Evolutionary conservation across 116 monocot species (phyloP), one percentile per base, ranked within the genome.

Genomic region (Dioscorea cayenensis): DNA sequence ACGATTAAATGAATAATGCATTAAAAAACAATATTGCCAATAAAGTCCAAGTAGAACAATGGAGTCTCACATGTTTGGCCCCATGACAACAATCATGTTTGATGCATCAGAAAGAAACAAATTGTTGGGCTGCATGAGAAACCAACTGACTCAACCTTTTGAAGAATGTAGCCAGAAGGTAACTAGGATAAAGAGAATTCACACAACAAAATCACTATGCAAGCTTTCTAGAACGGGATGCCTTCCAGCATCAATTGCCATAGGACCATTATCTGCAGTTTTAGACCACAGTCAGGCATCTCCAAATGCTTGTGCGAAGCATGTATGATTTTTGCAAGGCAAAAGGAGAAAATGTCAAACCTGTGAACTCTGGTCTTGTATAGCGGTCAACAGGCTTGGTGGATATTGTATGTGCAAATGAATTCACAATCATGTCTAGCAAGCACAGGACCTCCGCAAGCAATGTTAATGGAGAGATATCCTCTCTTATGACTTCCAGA

Each of bases 21-120:
- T 55, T 55, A 4, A 52, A 52, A 69, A 20, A 32, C 32, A 3
- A 3, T 8, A 62, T n/a, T 60, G 14, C 7, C 36, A 0, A 66
- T 37, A 36, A 6, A 6, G 18, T 66, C 19, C 36, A 19, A 22
- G 22, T 18, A 11, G 23, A 62, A 62, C 18, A n/a, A 64, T 64
- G 38, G 49, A 58, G 11, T 72, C 66, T 83, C 70, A 99, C 99
- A 99, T 99, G 80, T 99, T 99, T 85, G 94, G 99, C 11, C 99
- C 99, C 83, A 84, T 99, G 67, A 99, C 85, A 74, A 89, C 77
- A 63, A 85, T 77, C 94, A 94, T 89, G 77, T 99, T 94, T 48
- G 94, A 99, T 80, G 89, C 99, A 82, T 99, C 99, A 60, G 99
- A 99, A 50, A 94, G 89, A 70, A 99, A 99, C 75, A 94, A 75